Conservation (phyloP, 768 basidiomycete species). For the Lactarius indigo region DNA sequence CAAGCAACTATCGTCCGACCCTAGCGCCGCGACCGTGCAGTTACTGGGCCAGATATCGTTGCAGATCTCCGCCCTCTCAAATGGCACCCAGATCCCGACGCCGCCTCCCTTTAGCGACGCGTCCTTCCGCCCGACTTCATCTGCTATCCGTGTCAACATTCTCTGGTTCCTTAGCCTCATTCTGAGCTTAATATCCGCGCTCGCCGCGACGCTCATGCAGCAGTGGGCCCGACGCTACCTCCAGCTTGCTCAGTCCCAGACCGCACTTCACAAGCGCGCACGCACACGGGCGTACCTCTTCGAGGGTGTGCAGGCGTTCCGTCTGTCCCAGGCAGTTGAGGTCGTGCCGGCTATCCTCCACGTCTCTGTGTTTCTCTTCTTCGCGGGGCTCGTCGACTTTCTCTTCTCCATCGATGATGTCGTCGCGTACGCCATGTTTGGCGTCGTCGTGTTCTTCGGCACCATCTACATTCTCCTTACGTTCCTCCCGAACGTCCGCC, state of each 20-base stretch:
- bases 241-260: slow-evolving; percentile 2
- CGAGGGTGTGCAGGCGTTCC: slow-evolving; percentile 6
- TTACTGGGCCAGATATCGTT: slow-evolving; percentile 17
- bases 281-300: slow-evolving; percentile 14
- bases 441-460: neutral
- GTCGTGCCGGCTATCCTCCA: slow-evolving; percentile 9
- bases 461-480: slow-evolving; percentile 9
- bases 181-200: slow-evolving; percentile 10
- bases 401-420: slow-evolving; percentile 8
- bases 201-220: slow-evolving; percentile 15
- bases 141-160: slow-evolving; percentile 16
- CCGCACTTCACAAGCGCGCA: slow-evolving; percentile 4
- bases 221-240: slow-evolving; percentile 15
- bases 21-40: neutral
- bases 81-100: too few relatives aligned
- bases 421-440: neutral
- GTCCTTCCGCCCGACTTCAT: neutral
- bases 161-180: slow-evolving; percentile 22
- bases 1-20: slow-evolving; percentile 5
- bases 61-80: slow-evolving; percentile 10
- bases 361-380: slow-evolving; percentile 14
- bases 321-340: slow-evolving; percentile 5
- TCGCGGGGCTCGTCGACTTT: slow-evolving; percentile 10
- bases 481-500: slow-evolving; percentile 1
- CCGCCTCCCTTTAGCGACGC: too few relatives aligned